Evolutionary conservation across 768 basidiomycete species (phyloP), one percentile per base, ranked within the genome.

Genomic region (Macrolepiota dolichaula): DNA sequence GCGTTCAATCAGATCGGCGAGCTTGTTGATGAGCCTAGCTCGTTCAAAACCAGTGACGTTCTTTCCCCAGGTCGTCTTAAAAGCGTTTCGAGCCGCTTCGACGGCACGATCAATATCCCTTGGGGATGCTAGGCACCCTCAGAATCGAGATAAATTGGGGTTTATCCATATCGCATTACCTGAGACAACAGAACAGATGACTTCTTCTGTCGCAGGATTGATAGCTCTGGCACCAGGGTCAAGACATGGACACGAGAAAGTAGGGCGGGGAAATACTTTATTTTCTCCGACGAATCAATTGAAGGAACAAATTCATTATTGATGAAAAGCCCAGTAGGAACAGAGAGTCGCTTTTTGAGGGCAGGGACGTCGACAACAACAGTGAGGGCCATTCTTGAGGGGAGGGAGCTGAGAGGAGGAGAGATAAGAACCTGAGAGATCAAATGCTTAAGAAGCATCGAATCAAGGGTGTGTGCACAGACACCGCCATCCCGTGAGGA

Each of bases 1-100:
- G 64, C 89, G 80, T 72, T 96, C 95, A 55, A 96, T 93, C 65
- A 97, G 81, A 70, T 94, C 92, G 19, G 94, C 94, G 25, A 96
- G 84, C 72, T 88, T 92, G 77, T 91, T 87, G 53, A 97, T 76
- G 57, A 95, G 78, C 64, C 85, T 84, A 22, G 92, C 87, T 47
- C 96, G 82, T 73, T 93, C 88, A 62, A 86, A 84, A 27, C 91
- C 89, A n/a, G 89, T 87, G 58, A 91, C 85, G 67, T 94, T 92
- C 74, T 89, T 88, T 3, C 94, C 95, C 94, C 94, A 96, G 27
- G 88, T 86, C 13, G 88, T 90, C 57, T 88, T 83, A 79, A 91
- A 93, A 4, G 94, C 93, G 38, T 81, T 77, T 63, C 91, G 85
- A 22, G 95, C 94, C 13, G 93, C 89, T 5, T 85, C 83, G 37